Conservation (phyloP, 257 asterid species). For the Euphrasia confusa region DNA sequence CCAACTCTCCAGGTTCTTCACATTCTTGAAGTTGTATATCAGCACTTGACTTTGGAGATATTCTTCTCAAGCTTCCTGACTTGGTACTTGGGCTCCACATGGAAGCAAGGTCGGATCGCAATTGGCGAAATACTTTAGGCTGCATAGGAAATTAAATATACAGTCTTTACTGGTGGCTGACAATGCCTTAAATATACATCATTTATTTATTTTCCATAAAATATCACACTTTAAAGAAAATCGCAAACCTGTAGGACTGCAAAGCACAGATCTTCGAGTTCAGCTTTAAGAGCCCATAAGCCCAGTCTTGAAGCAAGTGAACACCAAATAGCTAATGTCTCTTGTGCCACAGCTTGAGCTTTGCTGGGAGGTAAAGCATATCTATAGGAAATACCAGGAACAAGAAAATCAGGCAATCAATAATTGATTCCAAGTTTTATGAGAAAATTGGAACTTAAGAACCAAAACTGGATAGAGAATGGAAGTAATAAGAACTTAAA, state of each 20-base stretch:
- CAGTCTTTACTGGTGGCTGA: constrained; percentile 22
- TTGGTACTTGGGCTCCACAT: constrained; percentile 71
- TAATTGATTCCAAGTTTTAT: constrained; percentile 9
- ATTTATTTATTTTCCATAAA: constrained; percentile 17
- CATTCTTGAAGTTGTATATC: constrained; percentile 34
- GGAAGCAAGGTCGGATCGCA: constrained; percentile 85
- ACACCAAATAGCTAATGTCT: constrained; percentile 95
- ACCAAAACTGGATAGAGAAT: not conserved
- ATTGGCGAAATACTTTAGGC: constrained; percentile 75
- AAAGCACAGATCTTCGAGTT: constrained; percentile 95
- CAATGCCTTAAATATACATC: constrained; percentile 5
- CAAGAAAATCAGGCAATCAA: constrained; percentile 8
- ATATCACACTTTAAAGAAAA: constrained; percentile 10
- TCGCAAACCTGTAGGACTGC: constrained; percentile 84
- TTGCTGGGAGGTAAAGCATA: constrained; percentile 80
- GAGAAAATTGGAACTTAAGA: constrained; percentile 19
- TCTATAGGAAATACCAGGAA: constrained; percentile 35
- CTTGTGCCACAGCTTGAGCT: constrained; percentile 96
- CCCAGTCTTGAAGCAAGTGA: constrained; percentile 97
- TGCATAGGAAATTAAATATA: constrained; percentile 31
- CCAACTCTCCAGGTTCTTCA: constrained; percentile 46
- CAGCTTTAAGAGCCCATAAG: constrained; percentile 96
- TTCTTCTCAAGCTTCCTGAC: constrained; percentile 55
- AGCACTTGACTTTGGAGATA: constrained; percentile 42
- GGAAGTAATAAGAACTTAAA: not conserved